Conservation (phyloP, 352 stramenopile genomes). For the Globisporangium sylvaticum region DNA sequence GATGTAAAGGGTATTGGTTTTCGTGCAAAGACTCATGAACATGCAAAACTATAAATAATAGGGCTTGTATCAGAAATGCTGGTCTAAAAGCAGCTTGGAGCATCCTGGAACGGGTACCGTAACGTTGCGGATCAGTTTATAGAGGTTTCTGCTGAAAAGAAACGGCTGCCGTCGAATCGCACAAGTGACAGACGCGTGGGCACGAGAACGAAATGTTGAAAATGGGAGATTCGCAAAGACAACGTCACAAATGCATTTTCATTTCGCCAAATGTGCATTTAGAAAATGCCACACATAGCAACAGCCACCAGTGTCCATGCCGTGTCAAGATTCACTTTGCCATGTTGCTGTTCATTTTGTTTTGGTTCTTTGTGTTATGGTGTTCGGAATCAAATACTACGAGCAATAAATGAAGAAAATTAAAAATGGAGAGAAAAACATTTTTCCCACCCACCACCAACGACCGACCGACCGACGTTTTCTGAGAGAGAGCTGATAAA, state of each 20-base stretch:
- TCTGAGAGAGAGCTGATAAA: not conserved
- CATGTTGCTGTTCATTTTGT: not conserved
- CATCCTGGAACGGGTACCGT: not conserved
- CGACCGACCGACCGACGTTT: not conserved
- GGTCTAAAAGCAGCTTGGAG: not conserved
- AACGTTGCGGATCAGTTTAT: slow-evolving; percentile 1
- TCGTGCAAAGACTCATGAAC: not conserved
- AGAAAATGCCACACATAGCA: not conserved
- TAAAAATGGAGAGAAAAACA: slow-evolving; percentile 8
- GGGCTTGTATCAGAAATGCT: not conserved
- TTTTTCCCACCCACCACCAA: slow-evolving; percentile 4
- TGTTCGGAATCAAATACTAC: slow-evolving; percentile 6
- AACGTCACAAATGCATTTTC: not conserved
- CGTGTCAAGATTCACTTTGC: not conserved
- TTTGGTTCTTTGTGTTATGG: not conserved
- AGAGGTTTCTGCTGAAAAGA: slow-evolving; percentile 1
- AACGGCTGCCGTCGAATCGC: slow-evolving; percentile 3
- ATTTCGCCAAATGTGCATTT: not conserved
- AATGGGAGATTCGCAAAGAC: not conserved
- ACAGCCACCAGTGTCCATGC: not conserved
- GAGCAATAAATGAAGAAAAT: slow-evolving; percentile 7
- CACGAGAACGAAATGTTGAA: not conserved
- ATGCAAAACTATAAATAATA: not conserved
- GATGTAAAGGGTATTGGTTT: not conserved
- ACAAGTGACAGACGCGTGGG: not conserved